These are phyloP conservation scores for Saturnispora zaruensis DNA, from an alignment of 805 yeast genomes.

Conservation along the genomic window DNA sequence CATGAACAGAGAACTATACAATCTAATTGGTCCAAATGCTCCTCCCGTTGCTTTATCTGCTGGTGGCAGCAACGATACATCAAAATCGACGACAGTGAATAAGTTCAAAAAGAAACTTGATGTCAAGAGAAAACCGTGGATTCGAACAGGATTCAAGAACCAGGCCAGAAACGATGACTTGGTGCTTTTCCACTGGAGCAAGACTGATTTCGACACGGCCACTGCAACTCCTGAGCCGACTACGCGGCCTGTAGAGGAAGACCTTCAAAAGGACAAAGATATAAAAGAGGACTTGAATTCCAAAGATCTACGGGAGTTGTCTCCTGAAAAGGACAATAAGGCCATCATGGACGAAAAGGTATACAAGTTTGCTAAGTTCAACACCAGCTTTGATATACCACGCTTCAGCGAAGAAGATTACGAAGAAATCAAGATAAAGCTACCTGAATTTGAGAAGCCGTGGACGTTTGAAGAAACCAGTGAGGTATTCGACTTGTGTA, in stretches of 20 bases:
- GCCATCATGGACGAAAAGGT: constrained; percentile 27
- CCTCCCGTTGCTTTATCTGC: constrained; percentile 62
- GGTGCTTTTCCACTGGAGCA: constrained; percentile 75
- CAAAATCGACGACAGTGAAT: constrained; percentile 13
- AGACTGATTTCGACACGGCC: constrained; percentile 38
- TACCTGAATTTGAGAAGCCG: background rate
- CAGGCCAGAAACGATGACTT: constrained; percentile 42
- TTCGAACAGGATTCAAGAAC: constrained; percentile 51
- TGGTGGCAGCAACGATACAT: constrained; percentile 14
- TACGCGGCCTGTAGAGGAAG: background rate
- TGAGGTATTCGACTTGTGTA: constrained; percentile 65
- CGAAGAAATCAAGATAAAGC: constrained; percentile 20
- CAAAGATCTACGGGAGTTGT: no score
- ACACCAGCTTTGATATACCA: constrained; percentile 63
- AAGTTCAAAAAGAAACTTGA: constrained; percentile 63
- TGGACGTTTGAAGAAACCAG: constrained; percentile 78
- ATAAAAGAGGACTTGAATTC: background rate
- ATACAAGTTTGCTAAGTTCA: constrained; percentile 68
- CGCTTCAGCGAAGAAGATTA: constrained; percentile 55
- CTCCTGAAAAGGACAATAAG: constrained; percentile 11
- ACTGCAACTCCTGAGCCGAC: background rate
- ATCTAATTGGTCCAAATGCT: constrained; percentile 81
- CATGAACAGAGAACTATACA: constrained; percentile 83
- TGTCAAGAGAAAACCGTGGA: constrained; percentile 52
- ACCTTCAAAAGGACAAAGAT: background rate